Base-by-base conservation (phyloP, 2,329 filamentous ascomycete genomes). In the Lojkania enalia region DNA sequence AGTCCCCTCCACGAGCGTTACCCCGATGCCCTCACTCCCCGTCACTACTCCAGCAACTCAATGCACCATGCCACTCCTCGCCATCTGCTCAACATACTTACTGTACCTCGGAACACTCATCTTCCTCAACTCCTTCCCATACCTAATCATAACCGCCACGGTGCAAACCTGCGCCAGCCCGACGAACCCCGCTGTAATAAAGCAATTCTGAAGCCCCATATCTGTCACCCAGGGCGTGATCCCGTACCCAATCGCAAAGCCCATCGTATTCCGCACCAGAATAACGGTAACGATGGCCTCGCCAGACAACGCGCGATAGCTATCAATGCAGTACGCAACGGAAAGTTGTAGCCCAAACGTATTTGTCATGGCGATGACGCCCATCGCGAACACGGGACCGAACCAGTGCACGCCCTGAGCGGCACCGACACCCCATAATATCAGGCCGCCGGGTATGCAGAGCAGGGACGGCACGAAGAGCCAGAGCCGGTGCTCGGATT, bases 401-500 rank as follows among this genome's bases (percentile, higher is more conserved):
- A 78, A 70, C 73, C 74, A 76, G 33, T 78, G 76, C n/a, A 79
- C 54, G 3, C 67, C 49, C 23, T 76, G 69, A 31, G 73, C 74
- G 2, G 77, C 75, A 4, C 77, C 77, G 0, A 79, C 72, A 20
- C 78, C 77, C 75, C 76, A 79, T 1, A 78, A 59, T 29, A 79
- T 69, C 3, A 78, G 60, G 0, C 70, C 71, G 7, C 64, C 69
- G 0, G 76, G 74, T 4, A 77, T 63, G 19, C 77, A 54, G 3
- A 79, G 42, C 9, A 72, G 44, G 9, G 69, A 71, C 1, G 64
- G 57, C 1, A 57, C 39, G 47, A 74, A 71, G 1, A 71, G 61
- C 66, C 71, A 74, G 0, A 74, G 52, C 0, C 70, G 57, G 35
- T 72, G 61, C 40, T 74, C 72, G 0, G 71, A 57, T 48, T 74